These are phyloP conservation scores for Xylaria polymorpha DNA, from an alignment of 2,329 filamentous ascomycete species.

Conservation along the genomic window DNA sequence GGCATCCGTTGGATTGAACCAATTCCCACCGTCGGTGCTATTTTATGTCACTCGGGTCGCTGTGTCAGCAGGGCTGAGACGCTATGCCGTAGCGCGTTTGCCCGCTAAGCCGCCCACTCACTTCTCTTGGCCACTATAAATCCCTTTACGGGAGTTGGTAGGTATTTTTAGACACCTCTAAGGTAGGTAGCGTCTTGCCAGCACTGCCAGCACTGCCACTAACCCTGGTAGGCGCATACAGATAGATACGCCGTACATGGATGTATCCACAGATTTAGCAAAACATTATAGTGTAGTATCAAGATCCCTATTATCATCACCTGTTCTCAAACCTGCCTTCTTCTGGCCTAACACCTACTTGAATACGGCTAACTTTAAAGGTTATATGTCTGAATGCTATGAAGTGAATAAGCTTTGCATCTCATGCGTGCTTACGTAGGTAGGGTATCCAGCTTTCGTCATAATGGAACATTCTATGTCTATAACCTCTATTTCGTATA, in stretches of 20 bases:
- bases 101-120: not conserved
- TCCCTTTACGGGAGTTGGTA: not conserved
- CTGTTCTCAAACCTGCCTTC: too few species aligned
- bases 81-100: not conserved
- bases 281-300: not conserved
- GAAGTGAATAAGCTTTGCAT: not conserved
- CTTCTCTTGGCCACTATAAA: conserved; percentile 11
- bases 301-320: not conserved
- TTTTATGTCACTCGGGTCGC: conserved; percentile 11
- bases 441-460: not conserved
- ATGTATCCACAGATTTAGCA: not conserved
- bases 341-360: too few species aligned
- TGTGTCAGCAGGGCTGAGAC: conserved; percentile 1
- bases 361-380: not conserved
- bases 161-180: not conserved
- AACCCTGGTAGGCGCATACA: not conserved
- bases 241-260: conserved; percentile 16
- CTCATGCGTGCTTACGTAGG: not conserved
- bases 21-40: not conserved
- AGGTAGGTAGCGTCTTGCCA: not conserved
- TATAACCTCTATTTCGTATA: not conserved
- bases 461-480: not conserved
- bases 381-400: too few species aligned
- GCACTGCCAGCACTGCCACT: conserved; percentile 9
- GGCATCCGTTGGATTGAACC: not conserved